Conservation (phyloP, 768 basidiomycete genomes). For the Holtermanniella nyarrowii region DNA sequence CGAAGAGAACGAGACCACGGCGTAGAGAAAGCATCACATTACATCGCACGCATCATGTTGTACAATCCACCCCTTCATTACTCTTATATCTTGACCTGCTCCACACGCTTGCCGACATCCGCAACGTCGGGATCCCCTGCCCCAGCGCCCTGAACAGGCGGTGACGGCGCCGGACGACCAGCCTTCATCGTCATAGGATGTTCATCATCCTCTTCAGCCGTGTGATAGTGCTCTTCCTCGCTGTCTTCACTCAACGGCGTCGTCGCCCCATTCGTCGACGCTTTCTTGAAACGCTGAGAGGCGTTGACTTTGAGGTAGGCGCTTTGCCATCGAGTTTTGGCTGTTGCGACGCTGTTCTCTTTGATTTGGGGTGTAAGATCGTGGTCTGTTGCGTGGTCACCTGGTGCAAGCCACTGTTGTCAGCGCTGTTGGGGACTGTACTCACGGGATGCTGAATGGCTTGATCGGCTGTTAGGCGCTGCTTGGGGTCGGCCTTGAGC, state of each 20-base stretch:
- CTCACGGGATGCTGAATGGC: constrained; percentile 60
- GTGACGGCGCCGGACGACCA: neutral
- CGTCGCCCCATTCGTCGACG: neutral
- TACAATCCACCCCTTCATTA: neutral
- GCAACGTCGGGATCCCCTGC: neutral
- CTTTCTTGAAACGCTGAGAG: neutral
- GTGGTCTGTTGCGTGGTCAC: constrained; percentile 57
- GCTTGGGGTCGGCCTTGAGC: constrained; percentile 58
- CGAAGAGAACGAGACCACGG: no score
- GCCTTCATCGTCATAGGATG: neutral
- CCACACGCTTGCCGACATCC: constrained; percentile 1
- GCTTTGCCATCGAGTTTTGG: constrained; percentile 17
- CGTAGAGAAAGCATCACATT: no score
- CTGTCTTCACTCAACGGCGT: constrained; percentile 23
- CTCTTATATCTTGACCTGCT: neutral
- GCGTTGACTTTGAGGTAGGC: constrained; percentile 8
- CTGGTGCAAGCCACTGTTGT: constrained; percentile 61
- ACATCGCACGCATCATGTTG: neutral
- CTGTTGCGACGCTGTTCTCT: constrained; percentile 53
- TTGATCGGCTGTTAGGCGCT: constrained; percentile 62
- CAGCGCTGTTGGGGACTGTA: constrained; percentile 1
- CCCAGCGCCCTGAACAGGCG: neutral
- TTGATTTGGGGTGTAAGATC: constrained; percentile 65
- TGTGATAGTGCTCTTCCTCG: constrained; percentile 21
- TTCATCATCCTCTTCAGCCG: constrained; percentile 13